These are phyloP conservation scores for Bocquillonia castaneifolia DNA, from an alignment of 441 rosid genomes.

Conservation along the genomic window DNA sequence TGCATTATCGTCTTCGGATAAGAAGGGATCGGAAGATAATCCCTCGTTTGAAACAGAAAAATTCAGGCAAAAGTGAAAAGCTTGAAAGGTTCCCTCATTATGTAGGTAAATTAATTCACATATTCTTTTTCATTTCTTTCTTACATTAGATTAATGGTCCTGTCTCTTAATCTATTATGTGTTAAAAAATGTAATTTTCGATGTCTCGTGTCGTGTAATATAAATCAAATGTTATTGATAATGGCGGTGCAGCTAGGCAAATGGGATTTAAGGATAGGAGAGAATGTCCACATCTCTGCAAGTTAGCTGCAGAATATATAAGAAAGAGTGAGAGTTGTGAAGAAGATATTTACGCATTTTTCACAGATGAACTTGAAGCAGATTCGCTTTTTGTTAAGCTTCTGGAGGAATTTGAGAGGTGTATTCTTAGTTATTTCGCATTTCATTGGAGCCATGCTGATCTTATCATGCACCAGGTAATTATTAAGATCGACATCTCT, in stretches of 20 bases:
- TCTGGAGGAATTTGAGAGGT: conserved; percentile 91
- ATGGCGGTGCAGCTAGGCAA: conserved; percentile 67
- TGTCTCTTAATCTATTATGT: too few species aligned
- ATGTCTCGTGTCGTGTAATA: too few species aligned
- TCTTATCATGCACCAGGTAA: conserved; percentile 77
- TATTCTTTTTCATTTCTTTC: too few species aligned
- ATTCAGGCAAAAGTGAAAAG: conserved; percentile 50
- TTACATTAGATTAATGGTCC: too few species aligned
- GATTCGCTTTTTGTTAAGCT: conserved; percentile 90
- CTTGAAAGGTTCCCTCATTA: conserved; percentile 93
- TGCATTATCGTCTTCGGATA: conserved; percentile 44
- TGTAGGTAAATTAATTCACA: conserved; percentile 54
- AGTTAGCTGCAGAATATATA: conserved; percentile 79
- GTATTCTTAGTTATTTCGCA: conserved; percentile 92
- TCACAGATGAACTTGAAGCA: conserved; percentile 62
- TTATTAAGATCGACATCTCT: too few species aligned
- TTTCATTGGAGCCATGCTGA: conserved; percentile 94
- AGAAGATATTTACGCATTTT: conserved; percentile 73
- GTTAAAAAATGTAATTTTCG: too few species aligned
- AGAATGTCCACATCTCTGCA: conserved; percentile 81
- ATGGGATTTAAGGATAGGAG: conserved; percentile 84
- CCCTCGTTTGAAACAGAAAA: conserved; percentile 49
- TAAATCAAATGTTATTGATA: background rate
- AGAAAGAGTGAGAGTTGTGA: conserved; percentile 63
- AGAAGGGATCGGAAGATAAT: conserved; percentile 58